Evolutionary conservation across 2,329 filamentous ascomycete species (phyloP).

Genomic region (Clarireedia hainanense): DNA sequence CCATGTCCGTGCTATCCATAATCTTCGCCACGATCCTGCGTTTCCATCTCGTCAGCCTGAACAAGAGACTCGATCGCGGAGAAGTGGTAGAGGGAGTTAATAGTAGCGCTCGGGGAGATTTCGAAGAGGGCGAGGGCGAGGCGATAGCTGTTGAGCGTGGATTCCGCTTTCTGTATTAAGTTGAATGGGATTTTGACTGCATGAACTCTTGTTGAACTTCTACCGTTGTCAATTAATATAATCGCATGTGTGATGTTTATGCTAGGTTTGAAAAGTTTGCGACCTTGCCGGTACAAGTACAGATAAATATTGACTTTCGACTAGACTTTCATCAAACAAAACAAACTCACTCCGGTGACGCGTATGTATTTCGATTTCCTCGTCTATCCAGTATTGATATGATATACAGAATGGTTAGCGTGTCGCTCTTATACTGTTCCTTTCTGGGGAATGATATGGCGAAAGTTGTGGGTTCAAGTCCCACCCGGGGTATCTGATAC

Average conservation of each 20-base stretch:
- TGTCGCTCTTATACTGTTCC: slow-evolving; percentile 16
- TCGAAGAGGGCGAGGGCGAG: slow-evolving; percentile 1
- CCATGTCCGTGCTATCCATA: slow-evolving; percentile 56
- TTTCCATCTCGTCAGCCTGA: slow-evolving; percentile 55
- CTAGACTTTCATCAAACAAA: not conserved
- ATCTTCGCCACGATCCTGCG: slow-evolving; percentile 54
- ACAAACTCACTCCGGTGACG: slow-evolving; percentile 6
- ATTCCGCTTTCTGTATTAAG: not conserved
- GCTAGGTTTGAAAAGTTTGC: no score
- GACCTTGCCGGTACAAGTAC: no score
- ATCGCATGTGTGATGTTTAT: no score
- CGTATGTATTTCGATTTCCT: not conserved
- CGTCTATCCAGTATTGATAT: not conserved
- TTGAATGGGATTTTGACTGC: no score
- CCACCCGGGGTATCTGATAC: slow-evolving; percentile 5
- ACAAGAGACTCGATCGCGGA: slow-evolving; percentile 61
- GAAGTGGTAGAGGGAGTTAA: slow-evolving; percentile 37
- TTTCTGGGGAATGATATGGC: slow-evolving; percentile 9
- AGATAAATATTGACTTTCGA: no score
- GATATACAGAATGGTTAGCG: slow-evolving; percentile 15
- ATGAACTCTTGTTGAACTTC: not conserved
- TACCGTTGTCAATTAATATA: not conserved
- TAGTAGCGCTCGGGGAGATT: not conserved
- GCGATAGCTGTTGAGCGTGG: slow-evolving; percentile 5
- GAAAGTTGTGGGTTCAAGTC: slow-evolving; percentile 13